Percentiles rank a stretch among this genome's conserved stretches.
phyloP scores from a whole-genome alignment of 164 flowering plant species.

The Tetracentron sinense region DNA sequence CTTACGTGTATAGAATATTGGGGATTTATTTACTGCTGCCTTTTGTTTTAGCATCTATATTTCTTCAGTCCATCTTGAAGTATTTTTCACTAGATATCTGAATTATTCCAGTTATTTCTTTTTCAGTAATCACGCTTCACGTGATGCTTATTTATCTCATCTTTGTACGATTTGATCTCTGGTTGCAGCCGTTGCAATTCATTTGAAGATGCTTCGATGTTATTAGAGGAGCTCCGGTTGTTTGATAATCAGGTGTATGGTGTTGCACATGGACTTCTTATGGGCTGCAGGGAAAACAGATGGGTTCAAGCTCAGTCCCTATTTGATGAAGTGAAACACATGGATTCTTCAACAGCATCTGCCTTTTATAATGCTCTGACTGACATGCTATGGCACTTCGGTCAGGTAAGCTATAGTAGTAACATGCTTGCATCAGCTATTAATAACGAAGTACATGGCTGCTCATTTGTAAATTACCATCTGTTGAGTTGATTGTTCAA shows the following conservation, averaged over 20 bases:
- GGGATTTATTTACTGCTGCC: no score
- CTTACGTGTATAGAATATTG: no score
- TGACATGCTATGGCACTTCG: constrained; percentile 98
- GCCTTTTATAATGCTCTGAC: constrained; percentile 98
- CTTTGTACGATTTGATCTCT: constrained; percentile 7
- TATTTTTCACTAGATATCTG: no score
- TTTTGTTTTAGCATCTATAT: not conserved
- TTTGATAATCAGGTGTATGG: constrained; percentile 93
- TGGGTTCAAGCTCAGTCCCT: constrained; percentile 83
- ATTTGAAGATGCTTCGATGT: constrained; percentile 86
- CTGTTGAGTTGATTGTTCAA: not conserved
- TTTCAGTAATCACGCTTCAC: not conserved
- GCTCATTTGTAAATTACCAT: not conserved
- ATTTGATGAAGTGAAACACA: constrained; percentile 82
- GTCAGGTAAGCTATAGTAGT: constrained; percentile 57
- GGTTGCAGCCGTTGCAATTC: constrained; percentile 88
- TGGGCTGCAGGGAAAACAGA: constrained; percentile 59
- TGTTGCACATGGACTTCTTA: constrained; percentile 93
- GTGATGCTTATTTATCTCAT: not conserved
- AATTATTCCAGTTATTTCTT: not conserved
- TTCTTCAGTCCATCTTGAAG: no score
- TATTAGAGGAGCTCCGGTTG: constrained; percentile 83
- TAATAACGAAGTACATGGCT: not conserved
- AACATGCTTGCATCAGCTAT: not conserved
- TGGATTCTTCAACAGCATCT: constrained; percentile 93